These are phyloP conservation scores for Cinchona pubescens DNA, from an alignment of 257 asterid species.

Conservation along the genomic window DNA sequence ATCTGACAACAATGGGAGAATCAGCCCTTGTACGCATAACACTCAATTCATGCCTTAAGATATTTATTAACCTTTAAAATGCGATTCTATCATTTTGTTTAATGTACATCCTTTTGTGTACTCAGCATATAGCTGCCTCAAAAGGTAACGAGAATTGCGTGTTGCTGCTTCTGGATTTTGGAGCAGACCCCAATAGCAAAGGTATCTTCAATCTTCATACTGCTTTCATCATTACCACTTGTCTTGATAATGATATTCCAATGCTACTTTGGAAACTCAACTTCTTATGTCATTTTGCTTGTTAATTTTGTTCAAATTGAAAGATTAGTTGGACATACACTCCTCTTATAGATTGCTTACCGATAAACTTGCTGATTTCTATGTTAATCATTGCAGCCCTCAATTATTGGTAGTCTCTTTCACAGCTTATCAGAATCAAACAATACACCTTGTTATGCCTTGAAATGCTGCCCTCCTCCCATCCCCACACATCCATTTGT, in stretches of 20 bases:
- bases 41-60: neutral
- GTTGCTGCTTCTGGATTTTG: slow-evolving; percentile 69
- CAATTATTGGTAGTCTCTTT: neutral
- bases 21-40: slow-evolving; percentile 46
- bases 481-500: neutral
- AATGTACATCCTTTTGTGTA: neutral
- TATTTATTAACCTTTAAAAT: neutral
- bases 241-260: no score
- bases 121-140: slow-evolving; percentile 87
- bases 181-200: slow-evolving; percentile 71
- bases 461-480: neutral
- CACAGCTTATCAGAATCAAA: neutral
- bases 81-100: slow-evolving; percentile 8
- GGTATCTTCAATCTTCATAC: slow-evolving; percentile 36
- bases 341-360: no score
- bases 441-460: slow-evolving; percentile 1
- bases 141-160: slow-evolving; percentile 67
- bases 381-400: neutral
- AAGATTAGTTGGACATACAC: no score
- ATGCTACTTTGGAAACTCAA: no score
- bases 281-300: no score
- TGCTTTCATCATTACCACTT: neutral
- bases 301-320: no score
- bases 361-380: no score
- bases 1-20: slow-evolving; percentile 65